Conservation (phyloP, 495 filamentous ascomycete species). For the Tuber brumale region DNA sequence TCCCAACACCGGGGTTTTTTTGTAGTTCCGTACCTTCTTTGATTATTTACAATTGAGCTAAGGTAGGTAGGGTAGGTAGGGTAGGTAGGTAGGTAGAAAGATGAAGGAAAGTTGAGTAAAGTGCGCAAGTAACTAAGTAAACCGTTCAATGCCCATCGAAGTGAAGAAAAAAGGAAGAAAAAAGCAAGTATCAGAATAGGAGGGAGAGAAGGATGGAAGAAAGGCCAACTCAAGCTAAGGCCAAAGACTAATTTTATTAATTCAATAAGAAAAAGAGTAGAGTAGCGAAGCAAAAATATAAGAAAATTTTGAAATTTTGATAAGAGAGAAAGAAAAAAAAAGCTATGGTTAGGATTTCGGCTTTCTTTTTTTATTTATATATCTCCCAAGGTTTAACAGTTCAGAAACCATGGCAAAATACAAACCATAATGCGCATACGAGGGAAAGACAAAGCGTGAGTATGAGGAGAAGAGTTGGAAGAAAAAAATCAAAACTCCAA, state of each 20-base stretch:
- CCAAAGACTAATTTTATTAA: slow-evolving; percentile 44
- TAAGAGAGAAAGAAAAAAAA: not conserved
- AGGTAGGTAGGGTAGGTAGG: not conserved
- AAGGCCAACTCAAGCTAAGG: not conserved
- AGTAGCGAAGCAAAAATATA: not conserved
- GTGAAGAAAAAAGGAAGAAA: not conserved
- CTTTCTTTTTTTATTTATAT: not conserved
- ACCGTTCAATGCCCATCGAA: not conserved
- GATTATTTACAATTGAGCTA: slow-evolving; percentile 1
- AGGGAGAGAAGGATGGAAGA: not conserved
- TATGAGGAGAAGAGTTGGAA: not conserved
- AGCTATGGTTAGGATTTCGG: not conserved
- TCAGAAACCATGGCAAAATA: not conserved
- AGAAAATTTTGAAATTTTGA: not conserved
- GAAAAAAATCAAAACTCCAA: not conserved
- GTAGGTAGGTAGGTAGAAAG: not conserved
- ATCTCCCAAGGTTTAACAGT: not conserved
- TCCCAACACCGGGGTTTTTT: not conserved
- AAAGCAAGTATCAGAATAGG: not conserved
- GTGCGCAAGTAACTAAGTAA: not conserved
- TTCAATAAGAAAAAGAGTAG: slow-evolving; percentile 30
- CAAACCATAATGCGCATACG: not conserved
- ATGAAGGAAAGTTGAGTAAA: not conserved
- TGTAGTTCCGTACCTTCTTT: not conserved
- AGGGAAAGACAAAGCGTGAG: not conserved